Evolutionary conservation across 1,139 yeast genomes (phyloP).

Genomic region (Suhomyces panamericanus): DNA sequence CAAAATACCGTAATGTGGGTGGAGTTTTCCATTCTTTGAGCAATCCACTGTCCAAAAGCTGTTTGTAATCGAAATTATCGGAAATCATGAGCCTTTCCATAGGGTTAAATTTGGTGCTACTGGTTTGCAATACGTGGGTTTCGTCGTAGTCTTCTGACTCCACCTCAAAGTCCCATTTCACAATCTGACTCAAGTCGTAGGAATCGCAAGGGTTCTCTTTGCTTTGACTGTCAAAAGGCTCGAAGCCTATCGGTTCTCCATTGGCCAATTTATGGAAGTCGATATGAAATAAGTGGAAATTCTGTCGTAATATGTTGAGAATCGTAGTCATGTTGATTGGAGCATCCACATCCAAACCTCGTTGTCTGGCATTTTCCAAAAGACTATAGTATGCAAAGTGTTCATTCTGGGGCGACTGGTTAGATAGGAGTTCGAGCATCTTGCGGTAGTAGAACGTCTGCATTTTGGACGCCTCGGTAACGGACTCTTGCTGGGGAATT

Average conservation of each 20-base stretch:
- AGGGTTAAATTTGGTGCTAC: neutral
- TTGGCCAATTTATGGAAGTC: slow-evolving; percentile 49
- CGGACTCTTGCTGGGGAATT: slow-evolving; percentile 50
- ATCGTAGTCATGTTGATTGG: slow-evolving; percentile 46
- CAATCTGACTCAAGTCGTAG: slow-evolving; percentile 12
- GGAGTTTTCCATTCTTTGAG: slow-evolving; percentile 50
- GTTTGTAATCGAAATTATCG: slow-evolving; percentile 14
- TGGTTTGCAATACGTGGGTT: neutral
- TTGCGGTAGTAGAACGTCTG: slow-evolving; percentile 58
- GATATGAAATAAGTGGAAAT: slow-evolving; percentile 31
- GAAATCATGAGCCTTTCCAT: neutral
- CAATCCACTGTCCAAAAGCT: slow-evolving; percentile 18
- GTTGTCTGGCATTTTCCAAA: slow-evolving; percentile 43
- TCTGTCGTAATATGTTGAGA: slow-evolving; percentile 36
- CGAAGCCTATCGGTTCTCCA: slow-evolving; percentile 48
- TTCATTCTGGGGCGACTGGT: slow-evolving; percentile 2
- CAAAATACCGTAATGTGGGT: slow-evolving; percentile 56
- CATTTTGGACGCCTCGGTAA: slow-evolving; percentile 47
- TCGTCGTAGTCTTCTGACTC: neutral
- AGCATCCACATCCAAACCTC: slow-evolving; percentile 49
- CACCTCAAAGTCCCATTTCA: slow-evolving; percentile 1
- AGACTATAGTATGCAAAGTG: slow-evolving; percentile 23
- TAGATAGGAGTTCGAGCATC: slow-evolving; percentile 19
- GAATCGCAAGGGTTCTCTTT: slow-evolving; percentile 5
- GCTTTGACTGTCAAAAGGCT: slow-evolving; percentile 33